Conservation (phyloP, 2,329 filamentous ascomycete genomes). For the Aspergillus carbonarius region DNA sequence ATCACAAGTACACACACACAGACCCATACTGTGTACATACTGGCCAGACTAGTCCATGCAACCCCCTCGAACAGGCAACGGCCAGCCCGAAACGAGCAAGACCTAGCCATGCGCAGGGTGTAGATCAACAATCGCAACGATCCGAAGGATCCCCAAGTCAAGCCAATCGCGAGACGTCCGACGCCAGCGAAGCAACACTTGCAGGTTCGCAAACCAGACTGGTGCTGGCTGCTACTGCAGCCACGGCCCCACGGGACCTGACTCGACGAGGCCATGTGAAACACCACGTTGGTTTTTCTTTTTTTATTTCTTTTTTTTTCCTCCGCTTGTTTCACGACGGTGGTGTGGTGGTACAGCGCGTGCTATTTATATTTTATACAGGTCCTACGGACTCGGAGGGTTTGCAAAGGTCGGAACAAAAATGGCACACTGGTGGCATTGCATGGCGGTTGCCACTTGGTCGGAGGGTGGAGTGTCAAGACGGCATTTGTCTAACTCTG, state of each 20-base stretch:
- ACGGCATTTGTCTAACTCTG: background rate
- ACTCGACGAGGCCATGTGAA: background rate
- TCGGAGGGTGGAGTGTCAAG: background rate
- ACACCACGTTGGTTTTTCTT: background rate
- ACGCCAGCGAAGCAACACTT: background rate
- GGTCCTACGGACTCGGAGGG: background rate
- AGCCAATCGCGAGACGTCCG: background rate
- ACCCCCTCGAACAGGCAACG: too few species aligned
- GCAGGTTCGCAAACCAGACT: background rate
- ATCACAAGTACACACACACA: too few species aligned
- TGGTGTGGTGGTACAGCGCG: background rate
- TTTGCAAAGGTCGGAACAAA: background rate
- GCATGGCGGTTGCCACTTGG: background rate
- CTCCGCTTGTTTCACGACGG: background rate
- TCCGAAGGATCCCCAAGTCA: background rate
- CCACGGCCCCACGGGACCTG: background rate
- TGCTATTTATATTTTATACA: background rate
- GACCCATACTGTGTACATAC: too few species aligned
- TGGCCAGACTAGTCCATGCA: too few species aligned
- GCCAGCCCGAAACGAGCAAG: background rate
- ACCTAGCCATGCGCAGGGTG: background rate
- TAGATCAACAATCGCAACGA: background rate
- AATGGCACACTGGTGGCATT: background rate
- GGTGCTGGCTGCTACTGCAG: background rate
- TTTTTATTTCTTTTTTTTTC: background rate